Percentiles rank a stretch among this genome's conserved stretches.
Evolutionary conservation across 2,329 filamentous ascomycete genomes (phyloP).

Genomic region (Fusarium secorum): DNA sequence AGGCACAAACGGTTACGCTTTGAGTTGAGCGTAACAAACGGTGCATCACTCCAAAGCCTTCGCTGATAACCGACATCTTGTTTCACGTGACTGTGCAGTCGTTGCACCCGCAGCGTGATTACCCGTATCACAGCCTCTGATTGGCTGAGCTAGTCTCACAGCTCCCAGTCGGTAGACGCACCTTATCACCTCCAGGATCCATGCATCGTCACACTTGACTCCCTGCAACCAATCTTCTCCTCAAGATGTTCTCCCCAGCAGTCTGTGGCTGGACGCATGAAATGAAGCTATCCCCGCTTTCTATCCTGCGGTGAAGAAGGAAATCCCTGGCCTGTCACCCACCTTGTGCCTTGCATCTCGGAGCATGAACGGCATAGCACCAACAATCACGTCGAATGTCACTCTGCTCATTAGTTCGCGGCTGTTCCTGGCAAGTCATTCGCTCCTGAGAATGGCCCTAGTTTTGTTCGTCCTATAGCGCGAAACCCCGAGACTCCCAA

Average conservation of each 20-base stretch:
- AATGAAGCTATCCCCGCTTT: conserved; percentile 15
- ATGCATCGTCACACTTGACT: conserved; percentile 32
- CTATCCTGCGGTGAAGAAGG: conserved; percentile 13
- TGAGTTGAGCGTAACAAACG: conserved; percentile 25
- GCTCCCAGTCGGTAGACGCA: background rate
- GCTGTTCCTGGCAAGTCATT: conserved; percentile 27
- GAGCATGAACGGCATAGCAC: conserved; percentile 17
- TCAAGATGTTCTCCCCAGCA: conserved; percentile 17
- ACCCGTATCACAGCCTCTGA: background rate
- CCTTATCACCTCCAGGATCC: conserved; percentile 29
- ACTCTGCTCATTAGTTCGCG: conserved; percentile 25
- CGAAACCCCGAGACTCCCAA: conserved; percentile 34
- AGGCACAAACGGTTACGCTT: conserved; percentile 22
- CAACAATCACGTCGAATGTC: conserved; percentile 12
- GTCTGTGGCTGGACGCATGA: conserved; percentile 28
- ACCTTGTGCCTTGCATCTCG: conserved; percentile 33
- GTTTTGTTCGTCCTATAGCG: conserved; percentile 30
- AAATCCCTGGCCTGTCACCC: conserved; percentile 21
- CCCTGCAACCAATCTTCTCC: conserved; percentile 30
- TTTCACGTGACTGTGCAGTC: conserved; percentile 29
- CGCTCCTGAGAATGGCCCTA: conserved; percentile 14
- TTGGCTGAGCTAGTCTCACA: conserved; percentile 20
- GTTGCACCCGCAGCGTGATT: conserved; percentile 13
- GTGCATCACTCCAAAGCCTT: background rate
- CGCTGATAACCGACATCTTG: background rate